These are phyloP conservation scores for Isatis tinctoria DNA, from an alignment of 345 rosid genomes.

Conservation along the genomic window DNA sequence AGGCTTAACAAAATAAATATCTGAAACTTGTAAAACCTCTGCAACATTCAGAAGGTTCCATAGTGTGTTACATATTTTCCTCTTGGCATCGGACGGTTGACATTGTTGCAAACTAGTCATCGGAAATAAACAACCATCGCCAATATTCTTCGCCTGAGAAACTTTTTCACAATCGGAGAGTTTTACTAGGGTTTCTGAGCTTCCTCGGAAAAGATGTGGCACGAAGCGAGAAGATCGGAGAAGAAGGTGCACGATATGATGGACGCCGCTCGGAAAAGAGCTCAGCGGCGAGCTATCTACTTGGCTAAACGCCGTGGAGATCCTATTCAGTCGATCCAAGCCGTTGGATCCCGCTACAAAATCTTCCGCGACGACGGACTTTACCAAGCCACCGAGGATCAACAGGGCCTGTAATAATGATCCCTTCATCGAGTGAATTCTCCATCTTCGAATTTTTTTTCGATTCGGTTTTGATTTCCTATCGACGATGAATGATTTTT, in stretches of 20 bases:
- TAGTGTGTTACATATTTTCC: background rate
- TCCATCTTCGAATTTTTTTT: background rate
- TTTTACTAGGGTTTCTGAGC: conserved; percentile 19
- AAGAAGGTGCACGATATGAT: conserved; percentile 96
- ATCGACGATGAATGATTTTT: background rate
- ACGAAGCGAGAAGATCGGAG: conserved; percentile 98
- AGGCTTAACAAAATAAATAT: background rate
- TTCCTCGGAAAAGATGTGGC: conserved; percentile 67
- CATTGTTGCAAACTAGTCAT: background rate
- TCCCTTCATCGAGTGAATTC: background rate
- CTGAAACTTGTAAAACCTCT: background rate
- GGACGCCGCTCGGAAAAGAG: conserved; percentile 99
- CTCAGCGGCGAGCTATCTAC: conserved; percentile 81
- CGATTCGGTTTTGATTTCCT: background rate
- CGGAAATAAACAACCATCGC: conserved; percentile 2
- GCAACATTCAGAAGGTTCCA: background rate
- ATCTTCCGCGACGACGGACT: conserved; percentile 83
- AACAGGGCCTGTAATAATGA: conserved; percentile 73
- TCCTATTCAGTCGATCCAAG: conserved; percentile 90
- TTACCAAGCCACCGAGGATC: conserved; percentile 81
- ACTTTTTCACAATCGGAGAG: background rate
- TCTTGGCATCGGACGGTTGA: conserved; percentile 13
- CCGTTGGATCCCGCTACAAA: conserved; percentile 62
- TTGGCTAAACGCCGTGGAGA: conserved; percentile 94
- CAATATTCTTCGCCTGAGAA: background rate